These are phyloP conservation scores for Dissophora globulifera DNA, from an alignment of 192 early-diverging fungal genomes.

Conservation along the genomic window DNA sequence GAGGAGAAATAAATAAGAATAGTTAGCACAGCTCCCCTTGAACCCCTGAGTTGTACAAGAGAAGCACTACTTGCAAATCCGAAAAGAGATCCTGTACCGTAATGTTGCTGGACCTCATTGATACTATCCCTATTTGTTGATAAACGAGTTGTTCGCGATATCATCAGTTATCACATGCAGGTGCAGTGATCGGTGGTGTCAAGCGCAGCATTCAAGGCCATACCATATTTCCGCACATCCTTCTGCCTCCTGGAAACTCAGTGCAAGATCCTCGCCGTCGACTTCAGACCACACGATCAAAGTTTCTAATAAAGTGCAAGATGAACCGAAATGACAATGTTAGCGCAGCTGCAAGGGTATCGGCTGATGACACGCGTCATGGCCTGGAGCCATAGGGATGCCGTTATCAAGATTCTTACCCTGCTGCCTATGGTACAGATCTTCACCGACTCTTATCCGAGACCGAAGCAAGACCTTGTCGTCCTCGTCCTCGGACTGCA, in stretches of 20 bases:
- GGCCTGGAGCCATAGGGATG: no score
- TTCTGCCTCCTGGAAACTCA: conserved; percentile 93
- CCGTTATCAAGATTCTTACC: conserved; percentile 62
- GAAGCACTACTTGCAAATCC: background rate
- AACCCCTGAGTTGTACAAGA: no score
- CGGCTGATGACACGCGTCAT: no score
- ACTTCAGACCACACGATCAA: conserved; percentile 93
- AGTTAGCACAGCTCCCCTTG: background rate
- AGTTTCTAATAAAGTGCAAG: conserved; percentile 72
- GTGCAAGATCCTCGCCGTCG: conserved; percentile 82
- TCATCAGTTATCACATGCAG: no score
- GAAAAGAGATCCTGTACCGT: conserved; percentile 26
- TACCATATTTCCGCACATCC: conserved; percentile 79
- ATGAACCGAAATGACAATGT: no score
- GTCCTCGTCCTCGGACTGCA: conserved; percentile 70
- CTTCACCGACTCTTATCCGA: conserved; percentile 74
- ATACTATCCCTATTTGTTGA: conserved; percentile 54
- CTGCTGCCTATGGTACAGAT: conserved; percentile 85
- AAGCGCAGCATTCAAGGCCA: background rate
- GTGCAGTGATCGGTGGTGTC: no score
- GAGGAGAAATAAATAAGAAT: background rate
- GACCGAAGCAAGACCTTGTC: conserved; percentile 75
- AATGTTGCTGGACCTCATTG: conserved; percentile 47
- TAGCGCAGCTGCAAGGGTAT: no score
- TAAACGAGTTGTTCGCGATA: no score